Evolutionary conservation across 139 green algal species (phyloP).

Genomic region (Dunaliella primolecta): DNA sequence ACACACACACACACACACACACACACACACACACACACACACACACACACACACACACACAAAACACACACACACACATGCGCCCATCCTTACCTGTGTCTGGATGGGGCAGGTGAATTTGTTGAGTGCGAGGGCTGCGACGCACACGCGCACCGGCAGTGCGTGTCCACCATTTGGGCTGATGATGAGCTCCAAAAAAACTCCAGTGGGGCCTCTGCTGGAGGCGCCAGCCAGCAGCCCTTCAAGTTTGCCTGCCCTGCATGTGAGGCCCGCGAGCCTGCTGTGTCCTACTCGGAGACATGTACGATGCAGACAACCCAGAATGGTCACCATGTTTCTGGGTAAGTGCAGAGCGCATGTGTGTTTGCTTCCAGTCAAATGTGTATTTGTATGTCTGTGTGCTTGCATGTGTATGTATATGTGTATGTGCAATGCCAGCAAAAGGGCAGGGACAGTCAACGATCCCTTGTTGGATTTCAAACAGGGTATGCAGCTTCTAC

Average conservation of each 20-base stretch:
- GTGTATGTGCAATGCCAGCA: no score
- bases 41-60: no score
- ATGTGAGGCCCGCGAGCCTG: not conserved
- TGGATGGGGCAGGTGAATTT: not conserved
- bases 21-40: no score
- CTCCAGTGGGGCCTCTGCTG: not conserved
- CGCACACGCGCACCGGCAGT: not conserved
- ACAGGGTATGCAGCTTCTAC: no score
- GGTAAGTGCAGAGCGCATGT: not conserved
- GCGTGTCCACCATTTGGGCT: not conserved
- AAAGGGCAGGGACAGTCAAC: no score
- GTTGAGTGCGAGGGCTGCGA: conserved; percentile 12
- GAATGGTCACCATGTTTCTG: not conserved
- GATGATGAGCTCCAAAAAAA: not conserved
- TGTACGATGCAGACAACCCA: not conserved
- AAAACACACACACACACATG: no score
- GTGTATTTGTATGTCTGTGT: no score
- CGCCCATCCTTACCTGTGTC: not conserved
- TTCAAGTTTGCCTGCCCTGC: not conserved
- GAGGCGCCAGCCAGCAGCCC: not conserved
- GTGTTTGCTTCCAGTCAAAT: no score
- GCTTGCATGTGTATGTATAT: no score
- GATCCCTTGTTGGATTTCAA: no score
- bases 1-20: no score
- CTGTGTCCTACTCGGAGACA: not conserved